Percentiles rank a stretch among this genome's conserved stretches.
Evolutionary conservation across 164 flowering plant species (phyloP).

Genomic region (Berberis thunbergii): DNA sequence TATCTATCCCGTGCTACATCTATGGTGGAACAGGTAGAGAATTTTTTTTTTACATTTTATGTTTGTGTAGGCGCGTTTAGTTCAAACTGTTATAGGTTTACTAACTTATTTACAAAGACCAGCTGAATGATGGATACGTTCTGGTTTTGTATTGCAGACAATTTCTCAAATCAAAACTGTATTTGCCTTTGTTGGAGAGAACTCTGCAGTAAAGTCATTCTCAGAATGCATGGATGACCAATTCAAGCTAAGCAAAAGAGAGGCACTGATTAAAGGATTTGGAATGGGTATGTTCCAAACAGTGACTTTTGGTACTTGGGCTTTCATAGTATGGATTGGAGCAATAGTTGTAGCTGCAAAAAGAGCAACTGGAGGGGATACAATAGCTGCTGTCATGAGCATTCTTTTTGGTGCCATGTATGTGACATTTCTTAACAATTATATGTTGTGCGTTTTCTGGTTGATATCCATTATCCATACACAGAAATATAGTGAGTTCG

Average conservation of each 20-base stretch:
- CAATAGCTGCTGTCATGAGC: slow-evolving; percentile 65
- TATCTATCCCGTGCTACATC: slow-evolving; percentile 47
- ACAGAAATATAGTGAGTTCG: too few species aligned
- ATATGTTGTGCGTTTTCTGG: too few species aligned
- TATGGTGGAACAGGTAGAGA: slow-evolving; percentile 54
- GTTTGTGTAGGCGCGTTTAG: too few species aligned
- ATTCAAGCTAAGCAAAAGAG: slow-evolving; percentile 32
- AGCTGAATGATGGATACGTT: background rate
- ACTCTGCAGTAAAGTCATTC: slow-evolving; percentile 35
- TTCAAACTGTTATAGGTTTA: too few species aligned
- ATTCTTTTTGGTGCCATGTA: slow-evolving; percentile 81
- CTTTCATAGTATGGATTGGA: slow-evolving; percentile 60
- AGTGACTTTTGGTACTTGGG: slow-evolving; percentile 58
- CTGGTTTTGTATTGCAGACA: slow-evolving; percentile 26
- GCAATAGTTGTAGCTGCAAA: slow-evolving; percentile 36
- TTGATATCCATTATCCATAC: too few species aligned
- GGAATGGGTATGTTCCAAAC: slow-evolving; percentile 59
- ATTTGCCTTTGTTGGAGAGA: slow-evolving; percentile 65
- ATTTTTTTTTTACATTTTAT: background rate
- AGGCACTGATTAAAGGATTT: slow-evolving; percentile 57
- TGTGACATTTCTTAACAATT: slow-evolving; percentile 7
- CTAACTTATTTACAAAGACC: background rate
- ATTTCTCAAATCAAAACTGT: slow-evolving; percentile 66
- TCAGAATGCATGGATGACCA: slow-evolving; percentile 38
- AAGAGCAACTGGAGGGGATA: slow-evolving; percentile 44